Evolutionary conservation across 2,329 filamentous ascomycete genomes (phyloP).

Genomic region (Colletotrichum sp.): DNA sequence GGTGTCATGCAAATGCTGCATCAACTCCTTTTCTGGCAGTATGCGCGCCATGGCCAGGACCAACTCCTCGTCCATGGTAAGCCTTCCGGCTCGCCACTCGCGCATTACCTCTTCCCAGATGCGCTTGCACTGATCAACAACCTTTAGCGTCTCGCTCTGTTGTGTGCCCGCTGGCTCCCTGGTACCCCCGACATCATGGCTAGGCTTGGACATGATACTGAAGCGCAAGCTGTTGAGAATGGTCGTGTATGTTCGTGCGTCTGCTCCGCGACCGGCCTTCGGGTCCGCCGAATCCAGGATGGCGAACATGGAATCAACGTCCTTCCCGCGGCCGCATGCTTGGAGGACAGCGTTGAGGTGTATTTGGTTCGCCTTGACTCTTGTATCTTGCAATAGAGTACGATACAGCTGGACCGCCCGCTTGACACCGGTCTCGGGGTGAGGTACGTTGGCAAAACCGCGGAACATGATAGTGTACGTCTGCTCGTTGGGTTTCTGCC

Average conservation of each 20-base stretch:
- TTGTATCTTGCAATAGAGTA: conserved; percentile 65
- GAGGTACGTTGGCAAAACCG: conserved; percentile 69
- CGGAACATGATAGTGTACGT: conserved; percentile 86
- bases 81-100: conserved; percentile 75
- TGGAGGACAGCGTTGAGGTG: conserved; percentile 90
- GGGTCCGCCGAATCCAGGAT: conserved; percentile 76
- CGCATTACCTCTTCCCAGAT: conserved; percentile 82
- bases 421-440: conserved; percentile 63
- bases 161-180: neutral
- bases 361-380: conserved; percentile 74
- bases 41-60: conserved; percentile 82
- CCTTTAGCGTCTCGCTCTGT: conserved; percentile 34
- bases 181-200: conserved; percentile 25
- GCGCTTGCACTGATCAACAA: conserved; percentile 69
- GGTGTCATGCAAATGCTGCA: conserved; percentile 72
- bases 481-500: conserved; percentile 76
- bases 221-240: conserved; percentile 78
- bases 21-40: conserved; percentile 60
- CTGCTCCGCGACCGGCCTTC: conserved; percentile 63
- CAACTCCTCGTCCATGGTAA: conserved; percentile 79
- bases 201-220: conserved; percentile 38
- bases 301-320: conserved; percentile 82
- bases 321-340: conserved; percentile 75
- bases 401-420: conserved; percentile 80
- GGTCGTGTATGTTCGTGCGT: conserved; percentile 75